phyloP scores from a whole-genome alignment of 164 flowering plant genomes.

The Litsea cubeba region DNA sequence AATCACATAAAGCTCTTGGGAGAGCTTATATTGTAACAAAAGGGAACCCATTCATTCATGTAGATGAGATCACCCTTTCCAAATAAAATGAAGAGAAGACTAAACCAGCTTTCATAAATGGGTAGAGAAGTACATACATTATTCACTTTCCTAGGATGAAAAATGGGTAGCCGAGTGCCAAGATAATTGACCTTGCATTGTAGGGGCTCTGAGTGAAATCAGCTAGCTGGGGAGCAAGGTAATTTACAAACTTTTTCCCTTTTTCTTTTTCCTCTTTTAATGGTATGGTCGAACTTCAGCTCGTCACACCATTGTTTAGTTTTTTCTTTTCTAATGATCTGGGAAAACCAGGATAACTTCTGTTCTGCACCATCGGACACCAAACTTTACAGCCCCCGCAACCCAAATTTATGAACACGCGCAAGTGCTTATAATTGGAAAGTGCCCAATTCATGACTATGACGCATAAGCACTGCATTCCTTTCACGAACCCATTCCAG shows the following conservation, averaged over 20 bases:
- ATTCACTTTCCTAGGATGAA: no score
- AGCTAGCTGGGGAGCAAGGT: not conserved
- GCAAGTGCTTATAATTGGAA: conserved; percentile 43
- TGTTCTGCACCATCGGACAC: not conserved
- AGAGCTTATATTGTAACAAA: not conserved
- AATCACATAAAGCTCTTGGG: not conserved
- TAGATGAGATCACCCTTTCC: not conserved
- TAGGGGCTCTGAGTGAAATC: not conserved
- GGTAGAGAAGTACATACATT: no score
- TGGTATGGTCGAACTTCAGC: not conserved
- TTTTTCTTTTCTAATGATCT: no score
- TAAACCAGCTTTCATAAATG: not conserved
- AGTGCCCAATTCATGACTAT: conserved; percentile 62
- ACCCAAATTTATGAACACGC: not conserved
- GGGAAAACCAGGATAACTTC: not conserved
- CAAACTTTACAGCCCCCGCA: not conserved
- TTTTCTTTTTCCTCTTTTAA: not conserved
- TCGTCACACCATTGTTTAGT: no score
- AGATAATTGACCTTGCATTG: not conserved
- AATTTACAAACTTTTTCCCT: not conserved
- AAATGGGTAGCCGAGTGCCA: not conserved
- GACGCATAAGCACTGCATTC: conserved; percentile 52
- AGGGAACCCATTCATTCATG: not conserved
- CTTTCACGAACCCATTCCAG: conserved; percentile 68
- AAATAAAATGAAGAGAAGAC: not conserved